A percentile compares a stretch with the other conserved stretches of the same genome.
Conservation (phyloP, 2,329 filamentous ascomycete genomes). For the Huntiella bhutanensis region DNA sequence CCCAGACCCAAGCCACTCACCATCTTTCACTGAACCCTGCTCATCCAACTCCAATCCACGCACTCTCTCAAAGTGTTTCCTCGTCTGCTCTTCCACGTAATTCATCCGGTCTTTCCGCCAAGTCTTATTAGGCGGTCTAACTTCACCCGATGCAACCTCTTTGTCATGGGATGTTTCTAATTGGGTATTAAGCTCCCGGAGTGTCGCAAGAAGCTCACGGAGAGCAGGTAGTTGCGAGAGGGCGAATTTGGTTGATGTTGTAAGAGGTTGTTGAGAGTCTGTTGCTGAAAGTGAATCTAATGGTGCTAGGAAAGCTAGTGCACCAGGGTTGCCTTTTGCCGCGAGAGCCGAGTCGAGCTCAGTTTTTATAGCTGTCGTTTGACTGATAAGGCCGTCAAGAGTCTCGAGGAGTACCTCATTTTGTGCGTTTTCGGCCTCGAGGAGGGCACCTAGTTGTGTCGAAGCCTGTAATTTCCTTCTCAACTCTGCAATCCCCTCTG, state of each 20-base stretch:
- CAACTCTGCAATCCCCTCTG: constrained; percentile 52
- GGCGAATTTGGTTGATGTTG: constrained; percentile 58
- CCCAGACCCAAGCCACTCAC: constrained; percentile 42
- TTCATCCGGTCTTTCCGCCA: constrained; percentile 54
- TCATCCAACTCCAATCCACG: constrained; percentile 46
- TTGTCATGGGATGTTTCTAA: constrained; percentile 20
- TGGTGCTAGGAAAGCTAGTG: constrained; percentile 39
- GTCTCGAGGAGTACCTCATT: constrained; percentile 54
- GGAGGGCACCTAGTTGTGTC: constrained; percentile 50
- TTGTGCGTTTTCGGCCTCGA: constrained; percentile 49
- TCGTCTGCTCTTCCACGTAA: constrained; percentile 68
- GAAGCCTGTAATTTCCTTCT: constrained; percentile 60
- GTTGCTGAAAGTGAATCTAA: constrained; percentile 31
- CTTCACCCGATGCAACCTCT: background rate
- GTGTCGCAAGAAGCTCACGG: constrained; percentile 38
- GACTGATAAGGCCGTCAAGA: constrained; percentile 27
- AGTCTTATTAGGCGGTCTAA: constrained; percentile 20
- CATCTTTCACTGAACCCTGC: constrained; percentile 43
- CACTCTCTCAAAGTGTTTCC: constrained; percentile 53
- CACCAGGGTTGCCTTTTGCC: constrained; percentile 10
- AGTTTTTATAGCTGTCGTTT: constrained; percentile 13
- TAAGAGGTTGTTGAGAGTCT: constrained; percentile 36
- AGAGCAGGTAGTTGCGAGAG: constrained; percentile 69
- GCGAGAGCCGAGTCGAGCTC: constrained; percentile 14
- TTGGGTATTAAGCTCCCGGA: constrained; percentile 48